Conservation (phyloP, 176 grass and related monocot genomes). For the Echinochloa phyllopogon region DNA sequence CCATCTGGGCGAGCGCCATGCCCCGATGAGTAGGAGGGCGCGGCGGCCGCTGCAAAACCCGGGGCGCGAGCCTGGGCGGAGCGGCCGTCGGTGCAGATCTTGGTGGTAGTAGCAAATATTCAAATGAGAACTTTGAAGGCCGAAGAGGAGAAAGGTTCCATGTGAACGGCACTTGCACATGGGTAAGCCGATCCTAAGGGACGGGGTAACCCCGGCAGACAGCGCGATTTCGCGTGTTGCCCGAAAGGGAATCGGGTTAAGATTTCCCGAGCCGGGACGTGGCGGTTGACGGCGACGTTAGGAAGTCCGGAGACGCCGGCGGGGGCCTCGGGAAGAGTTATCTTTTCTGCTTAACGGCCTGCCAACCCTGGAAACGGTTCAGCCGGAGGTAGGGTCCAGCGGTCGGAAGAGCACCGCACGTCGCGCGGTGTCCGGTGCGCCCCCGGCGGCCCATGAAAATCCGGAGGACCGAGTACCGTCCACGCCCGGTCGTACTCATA, state of each 20-base stretch:
- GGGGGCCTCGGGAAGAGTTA: slow-evolving; percentile 75
- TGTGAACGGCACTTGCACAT: slow-evolving; percentile 72
- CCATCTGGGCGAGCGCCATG: no score
- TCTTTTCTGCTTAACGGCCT: slow-evolving; percentile 77
- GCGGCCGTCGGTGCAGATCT: slow-evolving; percentile 66
- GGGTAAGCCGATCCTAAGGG: slow-evolving; percentile 45
- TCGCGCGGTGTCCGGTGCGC: slow-evolving; percentile 64
- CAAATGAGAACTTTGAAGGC: slow-evolving; percentile 78
- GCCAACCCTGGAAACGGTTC: slow-evolving; percentile 65
- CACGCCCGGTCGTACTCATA: slow-evolving; percentile 38
- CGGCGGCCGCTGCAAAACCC: slow-evolving; percentile 66
- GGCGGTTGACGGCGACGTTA: slow-evolving; percentile 60
- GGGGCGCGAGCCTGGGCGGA: slow-evolving; percentile 61
- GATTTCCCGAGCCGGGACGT: slow-evolving; percentile 58
- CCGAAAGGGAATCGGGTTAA: slow-evolving; percentile 59
- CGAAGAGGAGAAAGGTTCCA: slow-evolving; percentile 85
- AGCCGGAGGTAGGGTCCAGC: slow-evolving; percentile 66
- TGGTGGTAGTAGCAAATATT: slow-evolving; percentile 76
- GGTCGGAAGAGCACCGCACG: slow-evolving; percentile 67
- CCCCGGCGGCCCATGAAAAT: slow-evolving; percentile 39
- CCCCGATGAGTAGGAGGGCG: no score
- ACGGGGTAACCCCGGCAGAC: no score
- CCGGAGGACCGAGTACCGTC: slow-evolving; percentile 40
- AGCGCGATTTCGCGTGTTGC: no score
- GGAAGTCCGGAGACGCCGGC: slow-evolving; percentile 64